phyloP scores from a whole-genome alignment of 2,329 filamentous ascomycete genomes.

The Epichloe festucae region DNA sequence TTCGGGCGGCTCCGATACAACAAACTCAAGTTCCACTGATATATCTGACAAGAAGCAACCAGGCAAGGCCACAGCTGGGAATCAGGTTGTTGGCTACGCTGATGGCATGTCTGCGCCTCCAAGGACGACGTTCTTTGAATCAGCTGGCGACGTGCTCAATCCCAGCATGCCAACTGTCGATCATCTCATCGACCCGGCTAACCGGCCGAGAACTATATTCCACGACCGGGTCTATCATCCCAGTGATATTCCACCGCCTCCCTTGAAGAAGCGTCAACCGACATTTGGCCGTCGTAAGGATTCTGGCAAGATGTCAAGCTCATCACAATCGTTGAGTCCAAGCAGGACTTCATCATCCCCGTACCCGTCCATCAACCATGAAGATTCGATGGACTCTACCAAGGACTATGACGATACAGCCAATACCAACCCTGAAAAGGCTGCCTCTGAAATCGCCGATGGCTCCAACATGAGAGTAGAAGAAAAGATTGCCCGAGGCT shows the following conservation, averaged over 20 bases:
- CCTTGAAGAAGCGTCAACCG: conserved; percentile 42
- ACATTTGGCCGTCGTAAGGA: conserved; percentile 21
- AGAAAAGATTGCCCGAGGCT: conserved; percentile 93
- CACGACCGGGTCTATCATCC: conserved; percentile 94
- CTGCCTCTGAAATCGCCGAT: conserved; percentile 31
- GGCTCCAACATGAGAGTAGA: conserved; percentile 73
- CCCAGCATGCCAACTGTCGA: conserved; percentile 72
- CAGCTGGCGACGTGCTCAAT: conserved; percentile 82
- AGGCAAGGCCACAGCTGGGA: conserved; percentile 35
- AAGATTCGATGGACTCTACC: conserved; percentile 30
- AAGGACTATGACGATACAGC: conserved; percentile 40
- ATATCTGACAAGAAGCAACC: conserved; percentile 9
- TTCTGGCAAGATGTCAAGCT: conserved; percentile 12
- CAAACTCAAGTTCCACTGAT: conserved; percentile 8
- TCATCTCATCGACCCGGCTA: conserved; percentile 73
- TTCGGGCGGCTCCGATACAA: conserved; percentile 15
- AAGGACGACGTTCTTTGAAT: conserved; percentile 86
- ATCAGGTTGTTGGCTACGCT: conserved; percentile 31
- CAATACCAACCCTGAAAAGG: conserved; percentile 32
- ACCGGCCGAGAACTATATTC: conserved; percentile 80
- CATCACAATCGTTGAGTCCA: conserved; percentile 12
- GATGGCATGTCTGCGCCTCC: conserved; percentile 57
- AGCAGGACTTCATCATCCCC: conserved; percentile 22
- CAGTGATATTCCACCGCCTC: conserved; percentile 76
- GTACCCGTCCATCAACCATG: conserved; percentile 22